Conservation (phyloP, 371 early-diverging fungal species). For the Rhizopus arrhizus region DNA sequence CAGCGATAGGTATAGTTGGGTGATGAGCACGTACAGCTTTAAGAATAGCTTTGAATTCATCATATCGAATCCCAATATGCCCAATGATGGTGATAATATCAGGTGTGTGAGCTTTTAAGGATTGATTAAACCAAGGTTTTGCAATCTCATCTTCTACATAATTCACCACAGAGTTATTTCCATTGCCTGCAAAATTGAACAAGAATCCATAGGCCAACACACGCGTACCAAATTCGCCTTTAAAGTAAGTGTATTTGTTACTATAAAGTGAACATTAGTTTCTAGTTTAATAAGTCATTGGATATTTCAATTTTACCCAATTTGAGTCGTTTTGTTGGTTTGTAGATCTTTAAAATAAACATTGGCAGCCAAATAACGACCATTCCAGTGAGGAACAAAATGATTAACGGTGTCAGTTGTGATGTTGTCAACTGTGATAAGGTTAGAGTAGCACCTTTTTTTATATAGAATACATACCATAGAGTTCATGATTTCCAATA, state of each 20-base stretch:
- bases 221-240: slow-evolving; percentile 57
- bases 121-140: slow-evolving; percentile 59
- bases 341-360: slow-evolving; percentile 47
- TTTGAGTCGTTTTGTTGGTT: slow-evolving; percentile 51
- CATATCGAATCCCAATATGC: slow-evolving; percentile 54
- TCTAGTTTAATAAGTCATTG: background rate
- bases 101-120: slow-evolving; percentile 47
- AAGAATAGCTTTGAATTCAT: slow-evolving; percentile 50
- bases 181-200: slow-evolving; percentile 52
- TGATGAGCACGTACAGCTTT: slow-evolving; percentile 55
- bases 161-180: slow-evolving; percentile 44
- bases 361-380: slow-evolving; percentile 59
- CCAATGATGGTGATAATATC: slow-evolving; percentile 62
- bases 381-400: slow-evolving; percentile 58
- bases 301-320: slow-evolving; percentile 38
- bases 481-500: slow-evolving; percentile 65
- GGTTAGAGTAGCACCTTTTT: background rate
- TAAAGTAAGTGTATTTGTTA: slow-evolving; percentile 49
- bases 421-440: slow-evolving; percentile 36
- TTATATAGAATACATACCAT: slow-evolving; percentile 28
- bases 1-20: slow-evolving; percentile 56
- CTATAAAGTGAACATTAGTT: slow-evolving; percentile 8
- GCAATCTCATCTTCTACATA: slow-evolving; percentile 51
- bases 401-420: slow-evolving; percentile 35
- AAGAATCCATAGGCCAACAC: slow-evolving; percentile 63